These are phyloP conservation scores for Chlorencoelia australis DNA, from an alignment of 2,329 filamentous ascomycete genomes.

Conservation along the genomic window DNA sequence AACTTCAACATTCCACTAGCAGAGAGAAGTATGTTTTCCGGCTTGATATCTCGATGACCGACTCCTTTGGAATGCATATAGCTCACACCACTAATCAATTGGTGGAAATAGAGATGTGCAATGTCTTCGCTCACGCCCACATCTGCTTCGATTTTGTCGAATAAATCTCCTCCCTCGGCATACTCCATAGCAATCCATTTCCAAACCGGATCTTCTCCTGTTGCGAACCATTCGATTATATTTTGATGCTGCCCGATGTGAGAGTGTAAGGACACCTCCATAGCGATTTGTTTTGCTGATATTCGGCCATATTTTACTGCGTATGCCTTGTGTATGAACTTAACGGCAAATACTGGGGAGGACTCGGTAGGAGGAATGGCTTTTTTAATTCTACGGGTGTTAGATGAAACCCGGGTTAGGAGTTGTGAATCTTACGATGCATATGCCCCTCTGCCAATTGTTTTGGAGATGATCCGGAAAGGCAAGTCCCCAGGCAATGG, in stretches of 20 bases:
- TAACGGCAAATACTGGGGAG: constrained; percentile 84
- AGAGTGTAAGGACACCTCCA: constrained; percentile 85
- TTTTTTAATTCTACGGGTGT: constrained; percentile 56
- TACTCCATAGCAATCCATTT: constrained; percentile 98
- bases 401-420: neutral
- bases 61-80: constrained; percentile 97
- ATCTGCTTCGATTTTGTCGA: constrained; percentile 99
- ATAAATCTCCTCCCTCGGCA: constrained; percentile 88
- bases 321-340: constrained; percentile 97
- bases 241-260: constrained; percentile 85
- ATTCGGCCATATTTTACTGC: constrained; percentile 83
- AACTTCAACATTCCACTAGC: constrained; percentile 81
- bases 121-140: constrained; percentile 90
- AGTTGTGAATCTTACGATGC: constrained; percentile 59
- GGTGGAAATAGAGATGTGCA: constrained; percentile 91
- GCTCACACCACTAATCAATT: constrained; percentile 79
- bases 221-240: constrained; percentile 85
- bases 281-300: constrained; percentile 76
- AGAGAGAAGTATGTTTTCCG: constrained; percentile 89
- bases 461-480: constrained; percentile 91
- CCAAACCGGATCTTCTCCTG: constrained; percentile 78
- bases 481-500: constrained; percentile 77
- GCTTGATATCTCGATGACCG: constrained; percentile 84
- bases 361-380: constrained; percentile 62
- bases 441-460: constrained; percentile 93